Conservation (phyloP, 139 green algal genomes). For the Trebouxia sp. region DNA sequence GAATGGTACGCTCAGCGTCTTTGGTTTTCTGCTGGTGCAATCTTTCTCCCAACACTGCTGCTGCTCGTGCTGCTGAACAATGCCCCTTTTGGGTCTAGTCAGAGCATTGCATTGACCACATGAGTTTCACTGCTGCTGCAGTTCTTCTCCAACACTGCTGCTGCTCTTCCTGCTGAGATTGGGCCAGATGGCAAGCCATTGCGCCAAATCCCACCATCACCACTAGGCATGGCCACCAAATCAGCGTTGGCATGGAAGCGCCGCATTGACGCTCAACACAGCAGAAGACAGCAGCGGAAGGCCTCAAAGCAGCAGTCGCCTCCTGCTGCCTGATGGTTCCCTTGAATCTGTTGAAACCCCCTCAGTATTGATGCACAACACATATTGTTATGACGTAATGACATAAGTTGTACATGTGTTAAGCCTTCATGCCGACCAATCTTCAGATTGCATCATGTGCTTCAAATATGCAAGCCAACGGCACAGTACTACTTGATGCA, state of each 20-base stretch:
- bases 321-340: too few relatives aligned
- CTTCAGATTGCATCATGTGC: too few relatives aligned
- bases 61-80: neutral
- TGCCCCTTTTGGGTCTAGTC: neutral
- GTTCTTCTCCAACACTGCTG: slow-evolving; percentile 86
- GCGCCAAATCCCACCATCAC: neutral
- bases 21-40: neutral
- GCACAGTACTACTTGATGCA: too few relatives aligned
- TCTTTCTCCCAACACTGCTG: neutral
- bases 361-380: too few relatives aligned
- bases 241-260: neutral
- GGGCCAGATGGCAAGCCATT: slow-evolving; percentile 42
- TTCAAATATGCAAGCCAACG: too few relatives aligned
- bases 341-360: too few relatives aligned
- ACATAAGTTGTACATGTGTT: too few relatives aligned
- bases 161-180: slow-evolving; percentile 82
- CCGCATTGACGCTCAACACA: slow-evolving; percentile 6
- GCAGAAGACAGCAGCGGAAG: neutral
- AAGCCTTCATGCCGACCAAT: too few relatives aligned
- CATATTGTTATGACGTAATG: too few relatives aligned
- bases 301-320: neutral
- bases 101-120: neutral
- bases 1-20: neutral
- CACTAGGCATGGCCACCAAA: neutral
- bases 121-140: slow-evolving; percentile 40